A percentile compares a stretch with the other conserved stretches of the same genome.
These are phyloP conservation scores for Protomyces inouyei DNA, from an alignment of 1,139 yeast genomes.

Conservation along the genomic window DNA sequence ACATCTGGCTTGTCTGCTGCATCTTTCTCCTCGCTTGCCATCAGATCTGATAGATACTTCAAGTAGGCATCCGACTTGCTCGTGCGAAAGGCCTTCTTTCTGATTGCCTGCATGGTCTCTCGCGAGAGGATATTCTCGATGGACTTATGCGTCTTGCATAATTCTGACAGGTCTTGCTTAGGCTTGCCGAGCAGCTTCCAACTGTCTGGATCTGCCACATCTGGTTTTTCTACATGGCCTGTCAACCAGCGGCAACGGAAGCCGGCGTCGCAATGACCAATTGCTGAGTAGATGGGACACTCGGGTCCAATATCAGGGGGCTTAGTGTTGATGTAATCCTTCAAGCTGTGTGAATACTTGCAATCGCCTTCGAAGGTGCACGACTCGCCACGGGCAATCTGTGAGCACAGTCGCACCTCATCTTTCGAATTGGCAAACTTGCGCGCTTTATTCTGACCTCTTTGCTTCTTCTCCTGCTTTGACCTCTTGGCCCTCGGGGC, in stretches of 20 bases:
- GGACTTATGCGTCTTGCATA: constrained; percentile 44
- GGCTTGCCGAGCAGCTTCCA: constrained; percentile 43
- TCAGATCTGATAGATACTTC: constrained; percentile 31
- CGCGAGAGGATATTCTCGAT: constrained; percentile 64
- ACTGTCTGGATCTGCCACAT: constrained; percentile 51
- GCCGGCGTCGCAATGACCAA: constrained; percentile 91
- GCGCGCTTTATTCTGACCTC: constrained; percentile 30
- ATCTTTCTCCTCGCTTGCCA: constrained; percentile 32
- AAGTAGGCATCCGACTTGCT: constrained; percentile 25
- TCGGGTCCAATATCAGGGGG: constrained; percentile 63
- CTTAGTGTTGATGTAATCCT: constrained; percentile 58
- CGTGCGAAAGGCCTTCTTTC: constrained; percentile 38
- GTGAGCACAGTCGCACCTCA: constrained; percentile 25
- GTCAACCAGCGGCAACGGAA: constrained; percentile 85
- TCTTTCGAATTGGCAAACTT: constrained; percentile 22
- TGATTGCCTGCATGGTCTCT: constrained; percentile 53
- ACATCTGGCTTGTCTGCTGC: constrained; percentile 27
- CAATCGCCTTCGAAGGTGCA: constrained; percentile 43
- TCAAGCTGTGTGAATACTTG: constrained; percentile 69
- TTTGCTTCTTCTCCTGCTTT: constrained; percentile 16
- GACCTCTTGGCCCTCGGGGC: neutral
- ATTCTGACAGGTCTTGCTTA: constrained; percentile 45
- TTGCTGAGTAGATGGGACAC: constrained; percentile 77
- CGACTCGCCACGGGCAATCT: constrained; percentile 23
- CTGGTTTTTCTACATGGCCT: constrained; percentile 25